These are phyloP conservation scores for Fusarium oligoseptatum DNA, from an alignment of 2,329 filamentous ascomycete species.

Conservation along the genomic window DNA sequence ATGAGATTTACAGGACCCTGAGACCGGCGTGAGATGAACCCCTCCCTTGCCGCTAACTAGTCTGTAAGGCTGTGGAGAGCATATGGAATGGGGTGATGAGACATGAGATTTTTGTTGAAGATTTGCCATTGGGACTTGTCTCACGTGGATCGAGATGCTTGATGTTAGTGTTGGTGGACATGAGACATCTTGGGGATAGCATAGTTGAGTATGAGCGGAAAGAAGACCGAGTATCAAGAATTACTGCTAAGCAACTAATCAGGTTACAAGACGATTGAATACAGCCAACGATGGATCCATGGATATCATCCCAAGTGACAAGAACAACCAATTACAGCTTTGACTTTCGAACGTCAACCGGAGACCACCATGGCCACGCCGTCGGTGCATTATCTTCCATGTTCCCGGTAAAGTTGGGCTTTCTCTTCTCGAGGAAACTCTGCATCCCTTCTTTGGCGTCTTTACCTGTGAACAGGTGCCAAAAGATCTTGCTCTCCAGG, in stretches of 20 bases:
- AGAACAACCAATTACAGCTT: conserved; percentile 38
- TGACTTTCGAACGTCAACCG: conserved; percentile 52
- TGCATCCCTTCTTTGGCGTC: conserved; percentile 77
- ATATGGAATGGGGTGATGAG: conserved; percentile 17
- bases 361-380: conserved; percentile 78
- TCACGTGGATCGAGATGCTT: background rate
- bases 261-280: conserved; percentile 2
- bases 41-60: background rate
- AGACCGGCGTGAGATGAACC: conserved; percentile 4
- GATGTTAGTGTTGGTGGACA: background rate
- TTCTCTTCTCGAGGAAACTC: conserved; percentile 78
- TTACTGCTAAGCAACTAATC: background rate
- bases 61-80: conserved; percentile 18
- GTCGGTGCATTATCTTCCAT: conserved; percentile 71
- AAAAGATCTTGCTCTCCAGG: conserved; percentile 75
- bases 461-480: conserved; percentile 67
- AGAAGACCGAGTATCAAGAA: background rate
- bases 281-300: background rate
- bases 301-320: background rate
- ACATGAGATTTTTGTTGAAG: conserved; percentile 10
- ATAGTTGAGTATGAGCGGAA: background rate
- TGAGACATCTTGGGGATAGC: background rate
- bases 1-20: conserved; percentile 10
- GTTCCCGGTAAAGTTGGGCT: conserved; percentile 71
- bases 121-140: conserved; percentile 6